A percentile compares a stretch with the other conserved stretches of the same genome.
Conservation (phyloP, 768 basidiomycete species). For the Pisolithus sp. region DNA sequence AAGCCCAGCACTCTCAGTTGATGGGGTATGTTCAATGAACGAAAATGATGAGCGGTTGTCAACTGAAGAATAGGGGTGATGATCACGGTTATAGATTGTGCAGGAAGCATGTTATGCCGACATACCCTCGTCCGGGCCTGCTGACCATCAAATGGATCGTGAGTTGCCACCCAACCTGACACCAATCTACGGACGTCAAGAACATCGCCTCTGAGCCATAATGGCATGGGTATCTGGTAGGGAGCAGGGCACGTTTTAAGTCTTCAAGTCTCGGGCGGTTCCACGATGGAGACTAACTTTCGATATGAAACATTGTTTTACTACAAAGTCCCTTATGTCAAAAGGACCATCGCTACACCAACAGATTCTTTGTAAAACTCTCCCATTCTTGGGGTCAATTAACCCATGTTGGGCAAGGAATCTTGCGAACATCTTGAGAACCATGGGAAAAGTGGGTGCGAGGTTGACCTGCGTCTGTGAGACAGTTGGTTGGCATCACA, state of each 20-base stretch:
- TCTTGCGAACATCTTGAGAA: conserved; percentile 53
- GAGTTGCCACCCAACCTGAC: conserved; percentile 32
- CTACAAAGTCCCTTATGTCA: conserved; percentile 78
- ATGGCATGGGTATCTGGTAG: conserved; percentile 56
- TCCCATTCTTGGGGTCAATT: conserved; percentile 52
- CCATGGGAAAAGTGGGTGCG: conserved; percentile 70
- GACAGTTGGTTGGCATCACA: conserved; percentile 2
- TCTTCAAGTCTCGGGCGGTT: conserved; percentile 6
- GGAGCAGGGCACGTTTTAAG: conserved; percentile 4
- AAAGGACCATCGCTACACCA: conserved; percentile 86
- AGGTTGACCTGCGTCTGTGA: conserved; percentile 72
- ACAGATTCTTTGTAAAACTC: conserved; percentile 56
- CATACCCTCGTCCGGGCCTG: conserved; percentile 13
- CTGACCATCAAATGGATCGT: conserved; percentile 6
- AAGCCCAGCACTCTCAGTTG: conserved; percentile 72
- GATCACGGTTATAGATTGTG: background rate
- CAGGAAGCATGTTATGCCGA: background rate
- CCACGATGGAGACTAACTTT: conserved; percentile 39
- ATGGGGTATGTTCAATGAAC: conserved; percentile 58
- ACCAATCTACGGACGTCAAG: conserved; percentile 68
- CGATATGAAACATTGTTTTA: conserved; percentile 88
- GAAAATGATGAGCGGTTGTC: conserved; percentile 12
- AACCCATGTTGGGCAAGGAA: conserved; percentile 72
- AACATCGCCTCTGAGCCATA: conserved; percentile 67
- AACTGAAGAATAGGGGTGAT: conserved; percentile 10